Percentiles rank a stretch among this genome's conserved stretches.
Evolutionary conservation across 345 rosid species (phyloP).

Genomic region (Camelina neglecta): DNA sequence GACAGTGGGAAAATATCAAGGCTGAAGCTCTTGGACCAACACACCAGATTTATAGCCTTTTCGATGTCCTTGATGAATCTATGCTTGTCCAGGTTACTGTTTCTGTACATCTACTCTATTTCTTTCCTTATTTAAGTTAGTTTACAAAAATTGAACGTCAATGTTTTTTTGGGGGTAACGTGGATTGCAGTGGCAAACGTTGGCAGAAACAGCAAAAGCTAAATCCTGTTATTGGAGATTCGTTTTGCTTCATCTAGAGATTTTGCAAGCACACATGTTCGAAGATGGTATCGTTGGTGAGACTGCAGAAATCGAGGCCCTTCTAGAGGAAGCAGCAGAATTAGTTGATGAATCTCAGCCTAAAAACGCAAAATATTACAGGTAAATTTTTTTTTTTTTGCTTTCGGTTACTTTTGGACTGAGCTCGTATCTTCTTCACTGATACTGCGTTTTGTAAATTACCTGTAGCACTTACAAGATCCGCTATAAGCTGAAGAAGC

Average conservation of each 20-base stretch:
- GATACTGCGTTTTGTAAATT: not conserved
- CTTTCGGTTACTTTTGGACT: not conserved
- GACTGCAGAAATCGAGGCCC: constrained; percentile 81
- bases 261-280: constrained; percentile 67
- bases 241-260: constrained; percentile 76
- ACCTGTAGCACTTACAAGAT: constrained; percentile 70
- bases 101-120: constrained; percentile 22
- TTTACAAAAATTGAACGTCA: constrained; percentile 5
- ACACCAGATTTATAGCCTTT: constrained; percentile 67
- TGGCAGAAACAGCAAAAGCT: constrained; percentile 79
- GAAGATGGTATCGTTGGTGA: constrained; percentile 60
- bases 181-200: constrained; percentile 74
- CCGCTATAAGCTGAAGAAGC: constrained; percentile 73
- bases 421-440: not conserved
- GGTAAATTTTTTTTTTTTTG: constrained; percentile 42
- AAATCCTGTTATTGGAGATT: constrained; percentile 89
- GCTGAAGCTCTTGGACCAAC: constrained; percentile 91
- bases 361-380: constrained; percentile 80
- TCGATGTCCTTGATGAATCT: constrained; percentile 81
- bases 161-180: constrained; percentile 12
- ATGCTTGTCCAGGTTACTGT: constrained; percentile 83
- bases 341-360: constrained; percentile 82
- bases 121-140: constrained; percentile 17
- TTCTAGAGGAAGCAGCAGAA: constrained; percentile 95
- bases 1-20: constrained; percentile 88